Percentiles rank a stretch among this genome's conserved stretches.
Evolutionary conservation across 2,329 filamentous ascomycete species (phyloP).

Genomic region (Simplicillium aogashimaense): DNA sequence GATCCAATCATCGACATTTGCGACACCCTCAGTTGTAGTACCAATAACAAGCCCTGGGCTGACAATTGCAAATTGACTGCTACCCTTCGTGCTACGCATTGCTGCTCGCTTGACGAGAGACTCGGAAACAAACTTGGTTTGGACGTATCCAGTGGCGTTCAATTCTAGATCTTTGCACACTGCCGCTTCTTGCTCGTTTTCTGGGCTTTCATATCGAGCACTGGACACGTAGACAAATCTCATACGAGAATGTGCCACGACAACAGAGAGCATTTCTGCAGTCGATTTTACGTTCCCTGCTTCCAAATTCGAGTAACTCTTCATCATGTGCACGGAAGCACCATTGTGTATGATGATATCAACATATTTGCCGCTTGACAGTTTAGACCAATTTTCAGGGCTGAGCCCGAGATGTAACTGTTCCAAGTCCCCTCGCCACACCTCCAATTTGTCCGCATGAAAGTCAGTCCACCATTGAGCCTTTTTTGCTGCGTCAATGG

Average conservation of each 20-base stretch:
- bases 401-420: constrained; percentile 61
- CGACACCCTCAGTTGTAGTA: constrained; percentile 7
- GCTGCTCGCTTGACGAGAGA: constrained; percentile 6
- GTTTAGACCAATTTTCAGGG: constrained; percentile 49
- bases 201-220: constrained; percentile 5
- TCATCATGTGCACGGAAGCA: constrained; percentile 71
- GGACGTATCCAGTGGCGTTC: constrained; percentile 11
- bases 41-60: constrained; percentile 15
- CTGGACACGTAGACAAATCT: constrained; percentile 15
- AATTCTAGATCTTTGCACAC: constrained; percentile 1
- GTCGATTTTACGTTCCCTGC: constrained; percentile 55
- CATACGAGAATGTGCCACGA: constrained; percentile 8
- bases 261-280: constrained; percentile 9
- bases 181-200: background rate
- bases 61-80: constrained; percentile 9
- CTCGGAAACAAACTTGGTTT: constrained; percentile 15
- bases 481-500: constrained; percentile 5
- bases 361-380: constrained; percentile 46
- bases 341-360: constrained; percentile 77
- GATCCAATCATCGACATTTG: constrained; percentile 14
- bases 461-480: constrained; percentile 10
- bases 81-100: background rate
- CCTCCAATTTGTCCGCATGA: constrained; percentile 36
- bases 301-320: constrained; percentile 62
- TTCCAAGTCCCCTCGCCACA: constrained; percentile 63